A percentile compares a stretch with the other conserved stretches of the same genome.
These are phyloP conservation scores for Tuber borchii DNA, from an alignment of 495 filamentous ascomycete genomes.

Conservation along the genomic window DNA sequence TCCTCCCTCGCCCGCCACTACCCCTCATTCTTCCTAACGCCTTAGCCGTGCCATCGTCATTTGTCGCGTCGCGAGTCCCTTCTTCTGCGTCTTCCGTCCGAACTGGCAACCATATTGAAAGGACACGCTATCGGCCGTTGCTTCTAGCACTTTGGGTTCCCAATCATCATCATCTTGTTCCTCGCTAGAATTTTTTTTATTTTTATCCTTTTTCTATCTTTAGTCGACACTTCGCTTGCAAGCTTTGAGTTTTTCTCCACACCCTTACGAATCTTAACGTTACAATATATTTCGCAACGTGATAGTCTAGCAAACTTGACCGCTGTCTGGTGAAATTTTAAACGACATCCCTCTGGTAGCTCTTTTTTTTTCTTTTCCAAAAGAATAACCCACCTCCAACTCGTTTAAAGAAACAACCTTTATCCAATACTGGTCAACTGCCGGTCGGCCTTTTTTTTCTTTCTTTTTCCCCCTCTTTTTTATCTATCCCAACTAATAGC, in stretches of 20 bases:
- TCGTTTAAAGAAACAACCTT: not conserved
- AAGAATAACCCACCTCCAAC: not conserved
- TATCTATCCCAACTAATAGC: not conserved
- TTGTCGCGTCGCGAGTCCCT: constrained; percentile 31
- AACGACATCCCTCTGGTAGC: not conserved
- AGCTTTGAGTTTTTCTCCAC: not conserved
- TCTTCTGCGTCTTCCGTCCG: constrained; percentile 33
- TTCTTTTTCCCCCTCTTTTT: not conserved
- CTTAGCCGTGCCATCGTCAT: constrained; percentile 5
- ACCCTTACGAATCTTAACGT: constrained; percentile 2
- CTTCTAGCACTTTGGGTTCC: constrained; percentile 36
- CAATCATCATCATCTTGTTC: constrained; percentile 17
- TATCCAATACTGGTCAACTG: not conserved
- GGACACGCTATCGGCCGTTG: constrained; percentile 37
- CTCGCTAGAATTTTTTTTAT: constrained; percentile 9
- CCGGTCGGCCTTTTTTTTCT: not conserved
- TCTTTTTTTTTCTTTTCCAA: not conserved
- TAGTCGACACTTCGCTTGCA: constrained; percentile 10
- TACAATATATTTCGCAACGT: constrained; percentile 1
- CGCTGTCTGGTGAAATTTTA: not conserved
- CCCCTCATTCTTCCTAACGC: constrained; percentile 24
- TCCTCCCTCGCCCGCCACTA: constrained; percentile 8
- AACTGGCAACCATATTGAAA: constrained; percentile 32
- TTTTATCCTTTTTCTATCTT: constrained; percentile 31
- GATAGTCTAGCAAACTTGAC: constrained; percentile 1